These are phyloP conservation scores for Chionographis japonica DNA, from an alignment of 106 monocot genomes.

Conservation along the genomic window DNA sequence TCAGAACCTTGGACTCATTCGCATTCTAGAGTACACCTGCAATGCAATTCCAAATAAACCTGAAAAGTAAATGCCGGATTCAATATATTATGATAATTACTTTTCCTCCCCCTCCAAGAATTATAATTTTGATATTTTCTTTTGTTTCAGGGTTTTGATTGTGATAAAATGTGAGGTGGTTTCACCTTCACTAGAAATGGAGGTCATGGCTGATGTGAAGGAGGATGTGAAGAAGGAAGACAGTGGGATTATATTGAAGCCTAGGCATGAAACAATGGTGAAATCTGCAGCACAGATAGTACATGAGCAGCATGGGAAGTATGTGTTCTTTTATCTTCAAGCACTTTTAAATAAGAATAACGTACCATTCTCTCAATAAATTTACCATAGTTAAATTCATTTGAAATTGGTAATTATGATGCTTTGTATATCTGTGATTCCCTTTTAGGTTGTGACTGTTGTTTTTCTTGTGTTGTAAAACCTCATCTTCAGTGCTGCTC, in stretches of 20 bases:
- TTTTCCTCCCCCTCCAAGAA: background rate
- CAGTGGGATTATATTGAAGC: slow-evolving; percentile 45
- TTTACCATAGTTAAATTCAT: no score
- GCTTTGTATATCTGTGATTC: no score
- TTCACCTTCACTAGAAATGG: slow-evolving; percentile 49
- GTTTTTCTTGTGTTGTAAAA: background rate
- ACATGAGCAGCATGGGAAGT: slow-evolving; percentile 77
- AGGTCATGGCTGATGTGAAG: slow-evolving; percentile 51
- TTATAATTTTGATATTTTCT: background rate
- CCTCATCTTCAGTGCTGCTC: slow-evolving; percentile 53
- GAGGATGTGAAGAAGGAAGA: slow-evolving; percentile 25
- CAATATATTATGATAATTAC: background rate
- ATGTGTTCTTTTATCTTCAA: slow-evolving; percentile 13
- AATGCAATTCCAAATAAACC: slow-evolving; percentile 71
- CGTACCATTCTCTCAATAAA: no score
- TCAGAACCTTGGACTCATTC: slow-evolving; percentile 79
- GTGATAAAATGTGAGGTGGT: slow-evolving; percentile 83
- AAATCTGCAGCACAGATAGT: slow-evolving; percentile 94
- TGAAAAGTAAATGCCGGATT: slow-evolving; percentile 49
- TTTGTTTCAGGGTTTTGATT: slow-evolving; percentile 68
- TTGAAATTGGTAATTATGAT: no score
- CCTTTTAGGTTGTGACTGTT: no score
- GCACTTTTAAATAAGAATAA: no score
- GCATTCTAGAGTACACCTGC: slow-evolving; percentile 84
- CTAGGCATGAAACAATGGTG: slow-evolving; percentile 50